Evolutionary conservation across 2,329 filamentous ascomycete genomes (phyloP), one percentile per base, ranked within the genome.

Genomic region (Pseudogymnoascus sp.): DNA sequence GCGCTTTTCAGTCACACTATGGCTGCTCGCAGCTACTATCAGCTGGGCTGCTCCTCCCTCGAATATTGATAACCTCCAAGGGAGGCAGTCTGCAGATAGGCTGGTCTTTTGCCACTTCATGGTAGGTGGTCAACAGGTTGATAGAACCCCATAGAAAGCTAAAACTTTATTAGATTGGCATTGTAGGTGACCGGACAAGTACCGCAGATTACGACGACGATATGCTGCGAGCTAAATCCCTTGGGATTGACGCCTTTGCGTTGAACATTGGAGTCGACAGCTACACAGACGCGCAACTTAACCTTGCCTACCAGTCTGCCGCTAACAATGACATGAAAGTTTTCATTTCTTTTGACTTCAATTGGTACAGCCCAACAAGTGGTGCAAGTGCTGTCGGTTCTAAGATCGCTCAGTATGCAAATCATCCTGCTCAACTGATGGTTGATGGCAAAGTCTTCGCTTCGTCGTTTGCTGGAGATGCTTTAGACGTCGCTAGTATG

Each of bases 391-490:
- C 63, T 58, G 71, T 74, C 35, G 67, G 67, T 3, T 43, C 66
- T 7, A 69, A 65, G 38, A 69, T 74, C 59, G 68, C 71, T 16
- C 64, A 67, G 28, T 71, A 71, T 60, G 70, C 69, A 21, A 62
- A 64, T 14, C 69, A 71, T 25, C 55, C 69, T n/a, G 74, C 75
- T 1, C 73, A 78, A 23, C 71, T 75, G 41, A 72, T 71, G 43
- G 70, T 74, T 64, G 59, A 68, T 45, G 62, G 58, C 2, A 71
- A 76, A 18, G 68, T 69, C 37, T 73, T 75, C 64, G 76, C 80
- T 1, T 71, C 81, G 14, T 80, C 81, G 4, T 80, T 78, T n/a
- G 81, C 80, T 1, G 82, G 82, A 61, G 80, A 82, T 69, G 80
- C 79, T 0, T 65, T 75, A 0, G 68, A 66, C 45, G 74, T 76